Evolutionary conservation across 2,329 filamentous ascomycete species (phyloP).

Genomic region (Talaromyces sp.): DNA sequence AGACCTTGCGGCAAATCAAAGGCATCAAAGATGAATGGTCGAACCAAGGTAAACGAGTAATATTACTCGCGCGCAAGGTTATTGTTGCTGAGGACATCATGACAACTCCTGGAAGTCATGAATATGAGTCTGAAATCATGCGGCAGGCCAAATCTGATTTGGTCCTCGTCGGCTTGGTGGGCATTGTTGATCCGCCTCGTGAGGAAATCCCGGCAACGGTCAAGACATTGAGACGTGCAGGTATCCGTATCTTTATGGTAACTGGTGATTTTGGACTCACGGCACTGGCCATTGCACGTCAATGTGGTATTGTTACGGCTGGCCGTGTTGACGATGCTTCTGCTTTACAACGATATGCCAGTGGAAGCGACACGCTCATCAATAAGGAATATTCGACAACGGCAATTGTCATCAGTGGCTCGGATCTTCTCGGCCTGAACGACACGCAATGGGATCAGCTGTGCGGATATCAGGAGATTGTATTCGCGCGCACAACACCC

Average conservation of each 20-base stretch:
- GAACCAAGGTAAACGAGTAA: slow-evolving; percentile 63
- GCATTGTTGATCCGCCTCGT: slow-evolving; percentile 59
- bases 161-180: slow-evolving; percentile 56
- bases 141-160: slow-evolving; percentile 51
- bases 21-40: slow-evolving; percentile 66
- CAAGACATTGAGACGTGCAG: slow-evolving; percentile 63
- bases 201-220: slow-evolving; percentile 59
- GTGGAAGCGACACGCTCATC: slow-evolving; percentile 16
- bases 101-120: slow-evolving; percentile 43
- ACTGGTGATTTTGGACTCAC: slow-evolving; percentile 76
- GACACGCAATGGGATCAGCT: slow-evolving; percentile 68
- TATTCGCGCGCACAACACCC: slow-evolving; percentile 72
- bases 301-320: slow-evolving; percentile 66
- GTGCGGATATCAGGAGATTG: slow-evolving; percentile 65
- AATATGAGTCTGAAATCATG: slow-evolving; percentile 58
- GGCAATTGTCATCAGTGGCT: slow-evolving; percentile 62
- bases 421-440: slow-evolving; percentile 63
- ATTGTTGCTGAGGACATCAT: slow-evolving; percentile 43
- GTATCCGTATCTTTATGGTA: slow-evolving; percentile 77
- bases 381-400: not conserved
- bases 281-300: slow-evolving; percentile 66
- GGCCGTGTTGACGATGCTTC: slow-evolving; percentile 53
- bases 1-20: slow-evolving; percentile 50
- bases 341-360: slow-evolving; percentile 40
- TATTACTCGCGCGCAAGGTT: slow-evolving; percentile 63